Percentiles rank a stretch among this genome's conserved stretches.
These are phyloP conservation scores for Fusarium brachygibbosum DNA, from an alignment of 2,329 filamentous ascomycete species.

Conservation along the genomic window DNA sequence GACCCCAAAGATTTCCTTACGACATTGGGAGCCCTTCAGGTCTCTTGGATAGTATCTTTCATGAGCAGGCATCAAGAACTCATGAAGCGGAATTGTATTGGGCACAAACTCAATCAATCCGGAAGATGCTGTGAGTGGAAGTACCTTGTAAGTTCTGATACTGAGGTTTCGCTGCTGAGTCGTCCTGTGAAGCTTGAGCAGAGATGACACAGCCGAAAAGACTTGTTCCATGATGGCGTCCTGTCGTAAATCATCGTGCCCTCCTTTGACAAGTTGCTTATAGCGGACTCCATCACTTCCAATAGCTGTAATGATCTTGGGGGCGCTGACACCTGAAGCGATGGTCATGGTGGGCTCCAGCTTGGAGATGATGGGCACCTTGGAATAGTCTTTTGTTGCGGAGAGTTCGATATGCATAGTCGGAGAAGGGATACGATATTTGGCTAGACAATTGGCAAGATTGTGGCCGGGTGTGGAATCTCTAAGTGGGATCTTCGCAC, in stretches of 20 bases:
- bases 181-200: conserved; percentile 86
- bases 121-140: conserved; percentile 85
- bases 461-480: conserved; percentile 73
- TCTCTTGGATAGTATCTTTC: conserved; percentile 88
- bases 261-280: conserved; percentile 94
- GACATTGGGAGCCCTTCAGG: conserved; percentile 79
- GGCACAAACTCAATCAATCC: conserved; percentile 98
- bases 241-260: conserved; percentile 95
- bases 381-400: conserved; percentile 79
- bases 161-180: conserved; percentile 90
- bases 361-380: conserved; percentile 78
- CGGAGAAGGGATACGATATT: conserved; percentile 83
- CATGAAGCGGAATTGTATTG: conserved; percentile 91
- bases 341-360: conserved; percentile 85
- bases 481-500: conserved; percentile 73
- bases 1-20: conserved; percentile 82
- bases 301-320: conserved; percentile 89
- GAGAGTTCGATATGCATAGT: conserved; percentile 88
- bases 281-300: conserved; percentile 83
- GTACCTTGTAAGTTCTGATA: conserved; percentile 96
- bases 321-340: conserved; percentile 89
- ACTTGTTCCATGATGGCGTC: conserved; percentile 99
- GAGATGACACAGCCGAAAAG: conserved; percentile 92
- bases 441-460: conserved; percentile 73
- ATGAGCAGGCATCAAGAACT: conserved; percentile 93